Percentiles rank a stretch among this genome's conserved stretches.
Evolutionary conservation across 2,329 filamentous ascomycete species (phyloP).

Genomic region (Trichothecium roseum): DNA sequence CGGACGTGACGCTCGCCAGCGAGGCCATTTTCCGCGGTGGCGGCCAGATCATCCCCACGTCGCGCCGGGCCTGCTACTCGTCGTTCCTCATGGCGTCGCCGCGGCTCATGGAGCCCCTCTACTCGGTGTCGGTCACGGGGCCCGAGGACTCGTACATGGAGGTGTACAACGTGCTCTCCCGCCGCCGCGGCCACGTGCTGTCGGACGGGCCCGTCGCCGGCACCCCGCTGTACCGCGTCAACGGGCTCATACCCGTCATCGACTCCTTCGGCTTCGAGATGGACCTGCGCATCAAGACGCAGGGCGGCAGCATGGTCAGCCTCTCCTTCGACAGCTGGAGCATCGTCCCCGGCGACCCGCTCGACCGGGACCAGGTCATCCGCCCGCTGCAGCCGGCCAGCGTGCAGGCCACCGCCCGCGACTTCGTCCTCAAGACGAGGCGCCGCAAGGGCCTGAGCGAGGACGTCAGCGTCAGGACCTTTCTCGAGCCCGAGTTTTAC

Average conservation of each 20-base stretch:
- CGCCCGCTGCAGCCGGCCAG: slow-evolving; percentile 78
- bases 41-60: slow-evolving; percentile 94
- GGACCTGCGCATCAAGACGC: slow-evolving; percentile 89
- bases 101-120: slow-evolving; percentile 92
- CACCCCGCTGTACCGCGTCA: slow-evolving; percentile 86
- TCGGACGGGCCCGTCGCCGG: slow-evolving; percentile 91
- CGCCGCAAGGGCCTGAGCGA: slow-evolving; percentile 88
- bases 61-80: slow-evolving; percentile 84
- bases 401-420: slow-evolving; percentile 80
- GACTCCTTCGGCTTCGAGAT: slow-evolving; percentile 98
- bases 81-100: slow-evolving; percentile 96
- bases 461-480: slow-evolving; percentile 92
- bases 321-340: slow-evolving; percentile 94
- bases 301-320: slow-evolving; percentile 82
- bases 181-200: slow-evolving; percentile 83
- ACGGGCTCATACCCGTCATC: slow-evolving; percentile 86
- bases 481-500: slow-evolving; percentile 90
- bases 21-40: slow-evolving; percentile 93
- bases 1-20: slow-evolving; percentile 73
- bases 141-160: slow-evolving; percentile 81
- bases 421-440: slow-evolving; percentile 95
- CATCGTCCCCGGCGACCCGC: slow-evolving; percentile 88
- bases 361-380: slow-evolving; percentile 77
- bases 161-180: slow-evolving; percentile 83
- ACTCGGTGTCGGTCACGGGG: slow-evolving; percentile 85